Evolutionary conservation across 495 filamentous ascomycete species (phyloP).

Genomic region (Lasiosphaeria hispida): DNA sequence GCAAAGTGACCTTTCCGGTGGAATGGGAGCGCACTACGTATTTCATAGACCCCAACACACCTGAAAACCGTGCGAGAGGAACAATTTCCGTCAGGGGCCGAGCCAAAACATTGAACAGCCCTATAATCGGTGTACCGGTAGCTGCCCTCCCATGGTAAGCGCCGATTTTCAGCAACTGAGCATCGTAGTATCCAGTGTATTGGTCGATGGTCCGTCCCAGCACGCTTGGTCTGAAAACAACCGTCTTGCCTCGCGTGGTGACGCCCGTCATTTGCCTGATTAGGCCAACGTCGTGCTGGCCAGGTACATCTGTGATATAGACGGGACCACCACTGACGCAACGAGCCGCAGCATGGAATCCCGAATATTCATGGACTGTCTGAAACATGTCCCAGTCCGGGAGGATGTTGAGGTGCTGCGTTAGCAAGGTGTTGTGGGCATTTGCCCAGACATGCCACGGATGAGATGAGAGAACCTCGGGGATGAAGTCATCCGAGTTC

Average conservation of each 20-base stretch:
- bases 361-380: slow-evolving; percentile 70
- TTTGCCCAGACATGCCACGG: slow-evolving; percentile 95
- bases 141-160: slow-evolving; percentile 61
- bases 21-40: slow-evolving; percentile 74
- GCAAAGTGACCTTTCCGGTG: slow-evolving; percentile 60
- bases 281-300: slow-evolving; percentile 69
- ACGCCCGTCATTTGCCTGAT: slow-evolving; percentile 72
- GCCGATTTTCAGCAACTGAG: slow-evolving; percentile 70
- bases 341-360: slow-evolving; percentile 84
- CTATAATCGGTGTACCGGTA: slow-evolving; percentile 73
- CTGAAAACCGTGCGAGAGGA: slow-evolving; percentile 67
- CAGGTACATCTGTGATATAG: slow-evolving; percentile 88
- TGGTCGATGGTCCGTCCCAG: slow-evolving; percentile 66
- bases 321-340: slow-evolving; percentile 90
- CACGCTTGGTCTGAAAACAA: slow-evolving; percentile 72
- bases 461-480: slow-evolving; percentile 70
- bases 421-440: slow-evolving; percentile 85
- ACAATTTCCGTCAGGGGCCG: slow-evolving; percentile 61
- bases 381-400: slow-evolving; percentile 99
- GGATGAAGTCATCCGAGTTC: slow-evolving; percentile 95
- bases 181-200: slow-evolving; percentile 72
- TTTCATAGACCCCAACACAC: slow-evolving; percentile 48
- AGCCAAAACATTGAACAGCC: slow-evolving; percentile 75
- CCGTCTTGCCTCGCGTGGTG: slow-evolving; percentile 64
- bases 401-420: slow-evolving; percentile 52